phyloP scores from a whole-genome alignment of 176 grass and related monocot genomes.

The Dendrocalamus sinicus region DNA sequence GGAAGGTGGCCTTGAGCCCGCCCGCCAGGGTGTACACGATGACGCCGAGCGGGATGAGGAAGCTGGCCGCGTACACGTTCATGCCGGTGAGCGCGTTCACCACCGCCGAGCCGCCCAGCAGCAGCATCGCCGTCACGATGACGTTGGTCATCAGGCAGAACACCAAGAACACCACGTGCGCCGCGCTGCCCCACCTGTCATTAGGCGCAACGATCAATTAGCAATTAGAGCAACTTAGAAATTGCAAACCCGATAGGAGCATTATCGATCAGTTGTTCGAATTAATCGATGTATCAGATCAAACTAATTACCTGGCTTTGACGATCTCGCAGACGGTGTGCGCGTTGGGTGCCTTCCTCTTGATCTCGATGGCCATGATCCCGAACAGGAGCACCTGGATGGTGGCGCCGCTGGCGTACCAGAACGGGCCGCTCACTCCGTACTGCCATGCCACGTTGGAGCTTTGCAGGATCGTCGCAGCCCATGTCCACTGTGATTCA shows the following conservation, averaged over 20 bases:
- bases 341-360: constrained; percentile 75
- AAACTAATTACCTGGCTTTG: neutral
- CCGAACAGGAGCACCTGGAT: constrained; percentile 85
- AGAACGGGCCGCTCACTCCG: constrained; percentile 79
- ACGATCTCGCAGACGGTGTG: constrained; percentile 87
- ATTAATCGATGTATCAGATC: no score
- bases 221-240: no score
- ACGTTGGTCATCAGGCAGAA: constrained; percentile 82
- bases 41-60: constrained; percentile 80
- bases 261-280: no score
- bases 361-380: constrained; percentile 84
- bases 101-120: constrained; percentile 79
- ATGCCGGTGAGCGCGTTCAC: constrained; percentile 77
- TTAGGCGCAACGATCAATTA: no score
- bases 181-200: constrained; percentile 56
- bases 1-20: constrained; percentile 78
- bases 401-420: constrained; percentile 80
- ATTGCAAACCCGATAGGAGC: no score
- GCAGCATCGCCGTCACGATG: constrained; percentile 85
- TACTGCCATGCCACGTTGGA: constrained; percentile 85
- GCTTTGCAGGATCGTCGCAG: constrained; percentile 87
- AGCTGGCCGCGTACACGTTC: constrained; percentile 74
- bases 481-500: constrained; percentile 73
- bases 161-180: constrained; percentile 70
- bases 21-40: constrained; percentile 77